phyloP scores from a whole-genome alignment of 2,329 filamentous ascomycete genomes.

The Paradendryphiella salina region DNA sequence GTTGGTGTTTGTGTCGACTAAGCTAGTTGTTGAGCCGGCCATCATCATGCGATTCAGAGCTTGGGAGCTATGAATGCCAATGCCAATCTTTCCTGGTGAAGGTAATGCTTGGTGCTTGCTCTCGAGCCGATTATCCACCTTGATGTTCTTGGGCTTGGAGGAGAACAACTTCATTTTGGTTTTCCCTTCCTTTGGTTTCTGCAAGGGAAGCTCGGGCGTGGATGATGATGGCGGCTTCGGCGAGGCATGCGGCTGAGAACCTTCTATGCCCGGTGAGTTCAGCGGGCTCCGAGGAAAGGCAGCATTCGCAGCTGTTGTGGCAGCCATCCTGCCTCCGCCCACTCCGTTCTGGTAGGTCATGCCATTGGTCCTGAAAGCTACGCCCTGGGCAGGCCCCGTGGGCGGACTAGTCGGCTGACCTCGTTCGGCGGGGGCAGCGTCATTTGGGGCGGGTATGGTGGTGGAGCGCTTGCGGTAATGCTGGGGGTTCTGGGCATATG shows the following conservation, averaged over 20 bases:
- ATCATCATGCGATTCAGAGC: slow-evolving; percentile 63
- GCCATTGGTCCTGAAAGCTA: slow-evolving; percentile 49
- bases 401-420: slow-evolving; percentile 59
- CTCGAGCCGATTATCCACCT: slow-evolving; percentile 64
- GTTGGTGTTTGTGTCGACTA: slow-evolving; percentile 62
- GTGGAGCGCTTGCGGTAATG: slow-evolving; percentile 69
- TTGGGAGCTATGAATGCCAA: slow-evolving; percentile 65
- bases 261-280: slow-evolving; percentile 48
- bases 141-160: slow-evolving; percentile 70
- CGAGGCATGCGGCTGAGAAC: slow-evolving; percentile 35
- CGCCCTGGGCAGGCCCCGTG: slow-evolving; percentile 51
- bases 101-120: slow-evolving; percentile 67
- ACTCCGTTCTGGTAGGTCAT: slow-evolving; percentile 64
- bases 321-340: slow-evolving; percentile 63
- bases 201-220: slow-evolving; percentile 50
- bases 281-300: slow-evolving; percentile 69
- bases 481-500: slow-evolving; percentile 66
- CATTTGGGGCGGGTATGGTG: slow-evolving; percentile 65
- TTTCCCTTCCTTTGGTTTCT: slow-evolving; percentile 66
- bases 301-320: slow-evolving; percentile 71
- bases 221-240: slow-evolving; percentile 37
- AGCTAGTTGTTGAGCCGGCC: slow-evolving; percentile 72
- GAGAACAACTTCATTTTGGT: slow-evolving; percentile 83
- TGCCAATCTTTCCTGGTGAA: slow-evolving; percentile 67
- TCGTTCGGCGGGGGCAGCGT: slow-evolving; percentile 25